Conservation (phyloP, 768 basidiomycete genomes). For the Suillus spraguei region DNA sequence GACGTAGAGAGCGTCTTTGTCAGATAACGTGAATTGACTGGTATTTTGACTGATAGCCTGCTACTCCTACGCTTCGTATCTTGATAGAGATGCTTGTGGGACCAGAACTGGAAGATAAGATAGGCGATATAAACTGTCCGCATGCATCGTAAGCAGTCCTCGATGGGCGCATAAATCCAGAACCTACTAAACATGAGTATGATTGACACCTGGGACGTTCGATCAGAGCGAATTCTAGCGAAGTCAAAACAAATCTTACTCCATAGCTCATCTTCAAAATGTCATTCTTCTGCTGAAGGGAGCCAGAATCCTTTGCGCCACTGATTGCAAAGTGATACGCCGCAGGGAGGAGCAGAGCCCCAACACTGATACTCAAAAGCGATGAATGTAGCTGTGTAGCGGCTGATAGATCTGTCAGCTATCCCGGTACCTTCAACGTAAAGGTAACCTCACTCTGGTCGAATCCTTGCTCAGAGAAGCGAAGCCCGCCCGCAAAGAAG, state of each 20-base stretch:
- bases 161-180: no score
- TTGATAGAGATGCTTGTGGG: constrained; percentile 54
- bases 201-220: constrained; percentile 43
- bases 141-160: constrained; percentile 3
- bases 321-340: constrained; percentile 69
- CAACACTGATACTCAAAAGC: constrained; percentile 75
- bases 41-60: constrained; percentile 37
- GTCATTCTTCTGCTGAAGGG: constrained; percentile 37
- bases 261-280: constrained; percentile 56
- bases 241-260: constrained; percentile 34
- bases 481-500: constrained; percentile 82
- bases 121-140: constrained; percentile 51
- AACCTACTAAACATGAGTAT: constrained; percentile 54
- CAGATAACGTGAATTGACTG: constrained; percentile 31
- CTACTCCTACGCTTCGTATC: constrained; percentile 49
- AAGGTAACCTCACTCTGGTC: constrained; percentile 55
- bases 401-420: constrained; percentile 31
- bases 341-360: constrained; percentile 76
- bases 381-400: constrained; percentile 77
- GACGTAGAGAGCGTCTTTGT: constrained; percentile 22
- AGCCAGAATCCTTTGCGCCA: constrained; percentile 25
- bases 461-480: constrained; percentile 81
- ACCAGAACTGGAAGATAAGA: constrained; percentile 59
- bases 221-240: constrained; percentile 5
- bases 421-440: background rate